A percentile compares a stretch with the other conserved stretches of the same genome.
phyloP scores from a whole-genome alignment of 2,329 filamentous ascomycete species.

The Aspergillus sp. region DNA sequence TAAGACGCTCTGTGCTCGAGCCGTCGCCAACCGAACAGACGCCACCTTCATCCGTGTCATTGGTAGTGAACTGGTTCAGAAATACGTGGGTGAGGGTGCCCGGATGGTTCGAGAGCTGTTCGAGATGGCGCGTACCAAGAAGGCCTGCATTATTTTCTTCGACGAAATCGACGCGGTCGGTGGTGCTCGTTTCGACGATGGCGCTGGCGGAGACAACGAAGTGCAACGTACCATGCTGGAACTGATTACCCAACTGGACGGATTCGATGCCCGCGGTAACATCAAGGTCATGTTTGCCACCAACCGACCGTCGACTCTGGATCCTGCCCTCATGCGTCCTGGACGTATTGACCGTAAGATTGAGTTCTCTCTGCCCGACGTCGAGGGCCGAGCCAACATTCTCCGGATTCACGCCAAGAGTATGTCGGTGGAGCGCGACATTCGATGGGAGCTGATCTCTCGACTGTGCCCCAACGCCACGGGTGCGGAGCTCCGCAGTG shows the following conservation, averaged over 20 bases:
- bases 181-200: conserved; percentile 93
- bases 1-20: conserved; percentile 96
- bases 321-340: conserved; percentile 95
- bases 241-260: conserved; percentile 93
- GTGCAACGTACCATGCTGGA: conserved; percentile 98
- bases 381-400: conserved; percentile 96
- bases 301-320: conserved; percentile 91
- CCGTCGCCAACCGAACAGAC: conserved; percentile 95
- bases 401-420: conserved; percentile 98
- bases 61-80: conserved; percentile 95
- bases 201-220: conserved; percentile 94
- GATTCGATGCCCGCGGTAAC: conserved; percentile 93
- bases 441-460: conserved; percentile 98
- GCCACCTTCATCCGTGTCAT: conserved; percentile 99
- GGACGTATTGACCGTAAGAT: conserved; percentile 99
- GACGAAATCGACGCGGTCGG: conserved; percentile 97
- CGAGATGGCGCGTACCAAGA: conserved; percentile 99
- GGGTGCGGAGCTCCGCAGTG: conserved; percentile 90
- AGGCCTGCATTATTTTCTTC: conserved; percentile 99
- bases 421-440: conserved; percentile 98
- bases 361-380: conserved; percentile 94
- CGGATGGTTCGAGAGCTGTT: conserved; percentile 98
- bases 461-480: conserved; percentile 96
- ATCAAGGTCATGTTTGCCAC: conserved; percentile 99
- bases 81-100: conserved; percentile 97